Evolutionary conservation across 495 filamentous ascomycete genomes (phyloP), one percentile per base, ranked within the genome.

Genomic region (Haplographium delicatum): DNA sequence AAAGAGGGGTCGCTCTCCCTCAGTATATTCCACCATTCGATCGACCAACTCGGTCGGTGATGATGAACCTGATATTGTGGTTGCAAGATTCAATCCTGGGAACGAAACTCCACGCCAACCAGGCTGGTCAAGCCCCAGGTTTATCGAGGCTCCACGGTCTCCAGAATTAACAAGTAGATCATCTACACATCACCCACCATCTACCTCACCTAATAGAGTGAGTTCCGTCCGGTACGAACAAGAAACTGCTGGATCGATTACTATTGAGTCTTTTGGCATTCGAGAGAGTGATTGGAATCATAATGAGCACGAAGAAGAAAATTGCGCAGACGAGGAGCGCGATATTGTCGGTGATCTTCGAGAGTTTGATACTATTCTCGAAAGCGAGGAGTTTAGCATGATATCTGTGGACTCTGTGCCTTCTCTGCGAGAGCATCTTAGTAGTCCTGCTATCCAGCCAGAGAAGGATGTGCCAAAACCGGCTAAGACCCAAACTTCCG

Each of bases 361-460:
- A 7, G 57, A 60, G 23, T 63, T 60, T 47, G 61, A 63, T 37
- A 63, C 58, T 4, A 56, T 63, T 33, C 28, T 63, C 3, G 61
- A 63, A 28, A 61, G 55, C 35, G 58, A 63, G 41, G 61, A 44
- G 4, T 63, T 63, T 30, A 61, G 54, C 31, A 63, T 63, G 61
- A 63, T 63, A 44, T 61, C 61, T 40, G 61, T 61, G 15, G 57
- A 61, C 37, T 63, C 61, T 6, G 52, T 63, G 0, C 61, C 54
- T 10, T 63, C 61, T 11, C 26, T 63, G n/a, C 23, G 44, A 27
- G 49, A 60, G 20, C 50, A 61, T 31, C 41, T 53, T 11, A 63
- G 53, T 37, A 62, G 60, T 38, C 60, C 60, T 23, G 30, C 47
- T 4, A 38, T 42, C 15, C 42, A 39, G 20, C 22, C 33, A 15